Percentiles rank a stretch among this genome's conserved stretches.
Conservation (phyloP, 1,284 basidiomycete genomes). For the Cryptococcus deneoformans region DNA sequence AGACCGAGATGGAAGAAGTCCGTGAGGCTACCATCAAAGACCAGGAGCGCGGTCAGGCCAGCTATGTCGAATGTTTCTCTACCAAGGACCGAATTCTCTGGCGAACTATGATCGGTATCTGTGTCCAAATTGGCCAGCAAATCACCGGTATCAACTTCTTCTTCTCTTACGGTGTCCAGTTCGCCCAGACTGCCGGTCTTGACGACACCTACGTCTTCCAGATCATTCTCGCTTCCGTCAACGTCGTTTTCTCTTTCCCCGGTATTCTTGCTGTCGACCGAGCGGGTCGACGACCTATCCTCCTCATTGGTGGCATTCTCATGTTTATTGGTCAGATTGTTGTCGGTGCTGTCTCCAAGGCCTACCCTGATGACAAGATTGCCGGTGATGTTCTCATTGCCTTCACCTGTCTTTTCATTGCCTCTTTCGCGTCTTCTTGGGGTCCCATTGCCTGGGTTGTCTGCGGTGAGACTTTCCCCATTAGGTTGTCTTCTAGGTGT, state of each 20-base stretch:
- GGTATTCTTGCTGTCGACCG: constrained; percentile 49
- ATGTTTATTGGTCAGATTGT: constrained; percentile 53
- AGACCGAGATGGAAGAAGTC: constrained; percentile 47
- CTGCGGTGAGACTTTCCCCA: constrained; percentile 51
- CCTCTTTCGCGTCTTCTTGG: constrained; percentile 52
- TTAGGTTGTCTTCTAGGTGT: constrained; percentile 46
- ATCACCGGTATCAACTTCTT: constrained; percentile 49
- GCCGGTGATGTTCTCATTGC: constrained; percentile 53
- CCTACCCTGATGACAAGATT: constrained; percentile 28
- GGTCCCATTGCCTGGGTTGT: constrained; percentile 51
- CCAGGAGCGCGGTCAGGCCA: constrained; percentile 37
- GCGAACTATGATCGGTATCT: constrained; percentile 46
- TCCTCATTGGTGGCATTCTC: constrained; percentile 51
- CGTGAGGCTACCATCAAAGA: constrained; percentile 39
- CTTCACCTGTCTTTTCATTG: constrained; percentile 54
- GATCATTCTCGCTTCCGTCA: constrained; percentile 52
- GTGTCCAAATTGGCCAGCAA: constrained; percentile 50
- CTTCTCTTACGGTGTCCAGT: constrained; percentile 46
- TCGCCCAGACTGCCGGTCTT: constrained; percentile 49
- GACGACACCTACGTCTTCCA: constrained; percentile 49
- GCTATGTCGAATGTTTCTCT: constrained; percentile 49
- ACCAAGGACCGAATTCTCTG: constrained; percentile 49
- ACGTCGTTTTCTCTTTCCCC: constrained; percentile 47
- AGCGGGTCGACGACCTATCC: constrained; percentile 51
- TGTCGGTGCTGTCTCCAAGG: constrained; percentile 47